Evolutionary conservation across 441 rosid genomes (phyloP).

Genomic region (Bruguiera hainesii): DNA sequence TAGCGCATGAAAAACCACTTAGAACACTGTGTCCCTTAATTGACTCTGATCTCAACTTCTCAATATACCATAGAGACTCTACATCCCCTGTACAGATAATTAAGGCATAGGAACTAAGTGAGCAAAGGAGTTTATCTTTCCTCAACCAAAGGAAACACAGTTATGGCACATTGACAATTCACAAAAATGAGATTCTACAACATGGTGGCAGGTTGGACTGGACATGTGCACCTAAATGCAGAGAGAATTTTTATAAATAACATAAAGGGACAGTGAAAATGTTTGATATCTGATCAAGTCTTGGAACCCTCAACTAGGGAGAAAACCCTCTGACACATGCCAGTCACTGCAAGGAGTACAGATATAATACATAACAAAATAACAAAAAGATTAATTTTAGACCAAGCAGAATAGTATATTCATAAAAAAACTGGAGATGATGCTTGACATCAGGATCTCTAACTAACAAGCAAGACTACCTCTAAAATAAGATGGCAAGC

Average conservation of each 20-base stretch:
- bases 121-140: not conserved
- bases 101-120: too few species aligned
- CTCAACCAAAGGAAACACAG: not conserved
- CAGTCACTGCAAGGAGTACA: not conserved
- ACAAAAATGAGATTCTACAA: too few species aligned
- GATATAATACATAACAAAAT: not conserved
- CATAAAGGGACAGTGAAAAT: too few species aligned
- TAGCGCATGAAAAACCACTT: conserved; percentile 75
- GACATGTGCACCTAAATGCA: too few species aligned
- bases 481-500: conserved; percentile 4
- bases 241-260: too few species aligned
- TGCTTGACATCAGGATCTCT: not conserved
- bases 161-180: too few species aligned
- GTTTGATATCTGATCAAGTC: too few species aligned
- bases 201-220: too few species aligned
- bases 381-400: too few species aligned
- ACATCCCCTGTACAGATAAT: conserved; percentile 50
- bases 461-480: not conserved
- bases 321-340: too few species aligned
- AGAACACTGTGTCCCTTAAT: conserved; percentile 53
- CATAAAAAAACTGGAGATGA: not conserved
- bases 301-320: too few species aligned
- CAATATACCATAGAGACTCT: conserved; percentile 61
- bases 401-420: too few species aligned
- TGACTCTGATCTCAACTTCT: conserved; percentile 66